Evolutionary conservation across 2,329 filamentous ascomycete genomes (phyloP), one percentile per base, ranked within the genome.

Genomic region (Cucurbitaria berberidis): DNA sequence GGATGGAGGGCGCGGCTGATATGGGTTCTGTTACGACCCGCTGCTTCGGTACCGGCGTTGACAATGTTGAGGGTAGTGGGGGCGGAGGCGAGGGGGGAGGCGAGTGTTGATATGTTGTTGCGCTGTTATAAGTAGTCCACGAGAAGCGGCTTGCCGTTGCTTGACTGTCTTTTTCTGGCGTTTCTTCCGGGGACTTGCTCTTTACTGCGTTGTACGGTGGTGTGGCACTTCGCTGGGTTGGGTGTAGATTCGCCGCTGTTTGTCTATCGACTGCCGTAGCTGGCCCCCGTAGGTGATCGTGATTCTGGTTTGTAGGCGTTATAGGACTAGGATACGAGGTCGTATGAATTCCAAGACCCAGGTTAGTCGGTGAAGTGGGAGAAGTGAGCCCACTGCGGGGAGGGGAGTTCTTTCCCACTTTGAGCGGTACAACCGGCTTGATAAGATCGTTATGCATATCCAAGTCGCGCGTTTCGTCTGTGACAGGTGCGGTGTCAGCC

Each of bases 341-440:
- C 21, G 65, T 50, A 24, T 62, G 53, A 26, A 62, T 72, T 29
- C 64, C 64, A 32, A 67, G 60, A 24, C 64, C 64, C n/a, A 51
- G 48, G 51, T 55, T 56, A 41, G 44, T 55, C 18, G 68, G 70
- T n/a, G 63, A 65, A 11, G 56, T 66, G 21, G 64, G 73, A 49
- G 66, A 76, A 50, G 63, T 74, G 60, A 62, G 70, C 53, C 49
- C 71, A 35, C 26, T 52, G 48, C 64, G 60, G 39, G 69, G 66
- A 45, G 73, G 73, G 45, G 70, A 72, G 29, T 71, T 74, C 51
- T 68, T 71, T 32, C 70, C 71, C 50, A 73, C 71, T 64, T 79
- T 78, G 51, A 79, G 70, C 16, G 78, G 77, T 11, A 73, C 74
- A 21, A 73, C 65, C 18, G 77, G 77, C 62, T 77, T 80, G 53